These are phyloP conservation scores for Colletotrichum sp. DNA, from an alignment of 2,329 filamentous ascomycete species.

Conservation along the genomic window DNA sequence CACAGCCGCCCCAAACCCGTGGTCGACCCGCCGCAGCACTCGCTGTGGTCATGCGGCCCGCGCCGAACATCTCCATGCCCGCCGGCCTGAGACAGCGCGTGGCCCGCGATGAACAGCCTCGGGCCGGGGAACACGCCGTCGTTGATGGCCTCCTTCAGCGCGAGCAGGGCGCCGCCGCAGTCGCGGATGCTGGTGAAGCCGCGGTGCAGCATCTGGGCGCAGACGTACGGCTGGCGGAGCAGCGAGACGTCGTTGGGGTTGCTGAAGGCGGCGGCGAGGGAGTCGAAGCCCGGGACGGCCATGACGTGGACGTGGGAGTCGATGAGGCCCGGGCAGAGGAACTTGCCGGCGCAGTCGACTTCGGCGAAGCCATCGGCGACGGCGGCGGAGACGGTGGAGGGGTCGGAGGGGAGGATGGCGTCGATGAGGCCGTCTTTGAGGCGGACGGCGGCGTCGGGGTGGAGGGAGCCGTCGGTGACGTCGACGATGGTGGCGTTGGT, in stretches of 20 bases:
- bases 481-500: slow-evolving; percentile 51
- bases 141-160: slow-evolving; percentile 60
- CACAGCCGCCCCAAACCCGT: slow-evolving; percentile 49
- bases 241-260: slow-evolving; percentile 41
- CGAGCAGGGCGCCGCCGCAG: slow-evolving; percentile 59
- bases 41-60: slow-evolving; percentile 44
- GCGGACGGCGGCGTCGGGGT: slow-evolving; percentile 32
- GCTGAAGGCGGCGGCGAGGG: slow-evolving; percentile 28
- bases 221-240: slow-evolving; percentile 54
- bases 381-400: neutral
- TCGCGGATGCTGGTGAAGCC: slow-evolving; percentile 66
- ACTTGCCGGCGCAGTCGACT: slow-evolving; percentile 28
- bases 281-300: slow-evolving; percentile 31
- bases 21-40: slow-evolving; percentile 50
- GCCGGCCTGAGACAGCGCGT: slow-evolving; percentile 61
- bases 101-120: slow-evolving; percentile 58
- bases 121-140: slow-evolving; percentile 61
- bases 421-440: slow-evolving; percentile 39
- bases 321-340: slow-evolving; percentile 33
- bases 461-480: slow-evolving; percentile 35
- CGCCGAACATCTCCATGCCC: slow-evolving; percentile 61
- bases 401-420: slow-evolving; percentile 21
- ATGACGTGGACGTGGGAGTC: slow-evolving; percentile 32
- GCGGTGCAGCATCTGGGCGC: slow-evolving; percentile 55
- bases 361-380: slow-evolving; percentile 26